Percentiles rank a stretch among this genome's conserved stretches.
These are phyloP conservation scores for Mycena venus DNA, from an alignment of 768 basidiomycete genomes.

Conservation along the genomic window DNA sequence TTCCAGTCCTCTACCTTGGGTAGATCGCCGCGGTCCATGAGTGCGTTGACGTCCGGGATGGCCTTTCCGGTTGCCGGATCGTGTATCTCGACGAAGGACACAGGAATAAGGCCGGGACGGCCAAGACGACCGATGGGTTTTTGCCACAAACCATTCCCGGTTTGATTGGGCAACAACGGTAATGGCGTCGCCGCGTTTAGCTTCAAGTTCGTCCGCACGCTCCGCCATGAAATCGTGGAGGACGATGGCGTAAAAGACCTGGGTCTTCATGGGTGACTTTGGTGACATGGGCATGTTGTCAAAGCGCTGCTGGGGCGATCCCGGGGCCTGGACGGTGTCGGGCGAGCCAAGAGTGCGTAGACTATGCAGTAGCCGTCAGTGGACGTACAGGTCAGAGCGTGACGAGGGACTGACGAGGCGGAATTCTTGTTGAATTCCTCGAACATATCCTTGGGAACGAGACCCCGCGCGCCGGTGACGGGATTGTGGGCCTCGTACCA, in stretches of 20 bases:
- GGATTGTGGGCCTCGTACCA: constrained; percentile 99
- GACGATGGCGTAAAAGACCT: constrained; percentile 94
- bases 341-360: constrained; percentile 22
- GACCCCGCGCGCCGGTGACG: constrained; percentile 88
- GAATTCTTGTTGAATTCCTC: constrained; percentile 89
- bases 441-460: constrained; percentile 89
- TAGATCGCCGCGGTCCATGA: constrained; percentile 90
- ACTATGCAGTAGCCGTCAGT: constrained; percentile 23
- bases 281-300: constrained; percentile 39
- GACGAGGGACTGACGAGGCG: constrained; percentile 62
- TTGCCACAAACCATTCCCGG: constrained; percentile 99
- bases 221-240: constrained; percentile 97
- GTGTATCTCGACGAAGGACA: constrained; percentile 96
- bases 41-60: constrained; percentile 77
- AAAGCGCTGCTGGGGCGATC: constrained; percentile 37
- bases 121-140: constrained; percentile 96
- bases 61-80: constrained; percentile 90
- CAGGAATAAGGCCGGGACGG: constrained; percentile 96
- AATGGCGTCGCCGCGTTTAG: constrained; percentile 93
- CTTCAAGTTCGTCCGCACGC: constrained; percentile 95
- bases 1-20: constrained; percentile 99
- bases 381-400: constrained; percentile 5
- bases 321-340: constrained; percentile 32
- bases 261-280: constrained; percentile 53
- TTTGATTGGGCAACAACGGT: constrained; percentile 99